phyloP scores from a whole-genome alignment of 768 basidiomycete genomes.

The Amanita pseudoporphyria region DNA sequence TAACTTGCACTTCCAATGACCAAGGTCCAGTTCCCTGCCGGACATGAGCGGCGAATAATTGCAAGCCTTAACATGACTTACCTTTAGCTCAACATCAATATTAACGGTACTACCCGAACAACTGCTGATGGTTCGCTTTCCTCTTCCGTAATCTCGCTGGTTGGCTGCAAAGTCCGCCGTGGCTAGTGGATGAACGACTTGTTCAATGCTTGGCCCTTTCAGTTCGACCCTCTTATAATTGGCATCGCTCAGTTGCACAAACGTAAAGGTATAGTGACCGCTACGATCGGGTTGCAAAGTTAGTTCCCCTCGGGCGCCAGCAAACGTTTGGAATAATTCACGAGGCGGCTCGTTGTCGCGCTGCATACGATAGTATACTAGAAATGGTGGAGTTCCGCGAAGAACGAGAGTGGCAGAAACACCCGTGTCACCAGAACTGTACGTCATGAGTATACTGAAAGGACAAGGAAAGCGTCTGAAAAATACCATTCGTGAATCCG shows the following conservation, averaged over 20 bases:
- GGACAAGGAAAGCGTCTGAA: background rate
- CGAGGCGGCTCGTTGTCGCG: slow-evolving; percentile 56
- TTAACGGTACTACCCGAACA: slow-evolving; percentile 73
- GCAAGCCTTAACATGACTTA: slow-evolving; percentile 22
- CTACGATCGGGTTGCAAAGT: slow-evolving; percentile 81
- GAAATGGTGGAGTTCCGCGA: slow-evolving; percentile 85
- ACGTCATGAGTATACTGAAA: background rate
- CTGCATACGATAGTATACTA: slow-evolving; percentile 68
- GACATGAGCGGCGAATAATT: background rate
- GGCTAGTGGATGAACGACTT: slow-evolving; percentile 85
- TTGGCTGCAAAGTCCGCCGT: slow-evolving; percentile 59
- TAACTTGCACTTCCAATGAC: slow-evolving; percentile 76
- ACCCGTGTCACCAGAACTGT: slow-evolving; percentile 83
- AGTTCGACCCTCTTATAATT: slow-evolving; percentile 75
- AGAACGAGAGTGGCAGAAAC: slow-evolving; percentile 81
- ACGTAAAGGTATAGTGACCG: slow-evolving; percentile 82
- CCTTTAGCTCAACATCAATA: slow-evolving; percentile 74
- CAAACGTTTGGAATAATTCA: slow-evolving; percentile 50
- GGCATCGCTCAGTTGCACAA: slow-evolving; percentile 69
- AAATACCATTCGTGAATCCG: slow-evolving; percentile 82
- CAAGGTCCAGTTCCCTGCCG: slow-evolving; percentile 82
- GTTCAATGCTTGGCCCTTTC: slow-evolving; percentile 70
- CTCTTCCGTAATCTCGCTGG: slow-evolving; percentile 26
- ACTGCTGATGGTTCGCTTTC: slow-evolving; percentile 53
- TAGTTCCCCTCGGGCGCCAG: slow-evolving; percentile 69